phyloP scores from a whole-genome alignment of 805 yeast species.

The Ogataea salicorniae region DNA sequence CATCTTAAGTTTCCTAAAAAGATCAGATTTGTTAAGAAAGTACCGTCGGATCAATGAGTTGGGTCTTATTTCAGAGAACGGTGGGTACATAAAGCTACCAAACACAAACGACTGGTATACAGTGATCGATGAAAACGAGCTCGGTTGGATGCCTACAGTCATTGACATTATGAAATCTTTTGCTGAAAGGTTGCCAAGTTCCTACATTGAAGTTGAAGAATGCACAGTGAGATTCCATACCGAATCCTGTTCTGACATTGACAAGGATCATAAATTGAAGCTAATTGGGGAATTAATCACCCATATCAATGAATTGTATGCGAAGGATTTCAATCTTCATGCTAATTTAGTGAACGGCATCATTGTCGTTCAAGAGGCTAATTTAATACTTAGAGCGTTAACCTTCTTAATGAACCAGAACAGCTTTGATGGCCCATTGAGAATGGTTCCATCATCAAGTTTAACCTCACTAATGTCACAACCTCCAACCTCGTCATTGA shows the following conservation, averaged over 20 bases:
- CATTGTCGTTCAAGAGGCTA: conserved; percentile 66
- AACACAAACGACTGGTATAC: conserved; percentile 55
- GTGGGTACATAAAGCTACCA: conserved; percentile 65
- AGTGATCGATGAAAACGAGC: conserved; percentile 48
- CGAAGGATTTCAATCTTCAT: conserved; percentile 55
- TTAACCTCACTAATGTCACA: conserved; percentile 14
- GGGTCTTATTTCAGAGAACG: conserved; percentile 88
- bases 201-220: conserved; percentile 66
- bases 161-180: conserved; percentile 50
- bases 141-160: conserved; percentile 58
- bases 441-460: conserved; percentile 19
- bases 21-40: conserved; percentile 58
- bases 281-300: conserved; percentile 81
- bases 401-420: conserved; percentile 41
- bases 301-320: conserved; percentile 73
- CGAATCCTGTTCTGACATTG: conserved; percentile 56
- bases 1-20: conserved; percentile 60
- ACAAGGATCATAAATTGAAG: conserved; percentile 56
- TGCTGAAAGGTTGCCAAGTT: conserved; percentile 76
- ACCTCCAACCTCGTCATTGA: conserved; percentile 6
- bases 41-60: conserved; percentile 63
- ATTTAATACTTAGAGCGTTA: conserved; percentile 52
- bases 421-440: conserved; percentile 13
- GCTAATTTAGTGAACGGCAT: conserved; percentile 68
- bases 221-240: conserved; percentile 75